Conservation (phyloP, 129 eudicot species). For the Deinandra increscens region DNA sequence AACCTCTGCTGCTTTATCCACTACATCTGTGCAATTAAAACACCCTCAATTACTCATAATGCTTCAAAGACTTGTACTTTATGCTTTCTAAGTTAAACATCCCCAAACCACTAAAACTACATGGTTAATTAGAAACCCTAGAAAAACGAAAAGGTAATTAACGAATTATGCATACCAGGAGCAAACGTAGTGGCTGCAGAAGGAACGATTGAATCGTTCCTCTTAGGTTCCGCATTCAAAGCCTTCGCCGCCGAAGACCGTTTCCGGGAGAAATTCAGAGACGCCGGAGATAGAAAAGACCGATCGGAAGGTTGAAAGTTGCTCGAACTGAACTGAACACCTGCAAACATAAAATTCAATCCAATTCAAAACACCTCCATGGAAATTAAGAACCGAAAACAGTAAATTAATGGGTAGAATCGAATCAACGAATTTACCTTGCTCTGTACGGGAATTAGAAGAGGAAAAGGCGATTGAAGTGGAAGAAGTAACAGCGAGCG, state of each 20-base stretch:
- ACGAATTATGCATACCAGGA: conserved; percentile 48
- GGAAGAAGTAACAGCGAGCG: conserved; percentile 48
- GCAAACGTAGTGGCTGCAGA: conserved; percentile 65
- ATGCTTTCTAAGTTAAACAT: neutral
- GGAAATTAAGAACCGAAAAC: neutral
- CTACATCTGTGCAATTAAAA: conserved; percentile 49
- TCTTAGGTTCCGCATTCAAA: conserved; percentile 65
- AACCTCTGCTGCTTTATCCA: conserved; percentile 48
- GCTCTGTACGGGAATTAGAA: conserved; percentile 32
- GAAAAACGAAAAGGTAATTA: neutral
- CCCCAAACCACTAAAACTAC: neutral
- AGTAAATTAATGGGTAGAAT: neutral
- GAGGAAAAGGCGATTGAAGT: conserved; percentile 45
- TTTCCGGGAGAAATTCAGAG: conserved; percentile 41
- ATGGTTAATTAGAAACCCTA: neutral
- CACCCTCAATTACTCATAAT: neutral
- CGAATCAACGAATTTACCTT: conserved; percentile 35
- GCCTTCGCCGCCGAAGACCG: conserved; percentile 47
- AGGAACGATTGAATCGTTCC: conserved; percentile 75
- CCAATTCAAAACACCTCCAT: neutral
- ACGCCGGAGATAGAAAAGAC: conserved; percentile 23
- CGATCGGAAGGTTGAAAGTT: conserved; percentile 63
- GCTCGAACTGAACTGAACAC: conserved; percentile 43
- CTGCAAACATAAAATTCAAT: conserved; percentile 27
- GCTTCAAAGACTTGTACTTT: neutral